A percentile compares a stretch with the other conserved stretches of the same genome.
phyloP scores from a whole-genome alignment of 805 yeast genomes.

The Candida ulmi region DNA sequence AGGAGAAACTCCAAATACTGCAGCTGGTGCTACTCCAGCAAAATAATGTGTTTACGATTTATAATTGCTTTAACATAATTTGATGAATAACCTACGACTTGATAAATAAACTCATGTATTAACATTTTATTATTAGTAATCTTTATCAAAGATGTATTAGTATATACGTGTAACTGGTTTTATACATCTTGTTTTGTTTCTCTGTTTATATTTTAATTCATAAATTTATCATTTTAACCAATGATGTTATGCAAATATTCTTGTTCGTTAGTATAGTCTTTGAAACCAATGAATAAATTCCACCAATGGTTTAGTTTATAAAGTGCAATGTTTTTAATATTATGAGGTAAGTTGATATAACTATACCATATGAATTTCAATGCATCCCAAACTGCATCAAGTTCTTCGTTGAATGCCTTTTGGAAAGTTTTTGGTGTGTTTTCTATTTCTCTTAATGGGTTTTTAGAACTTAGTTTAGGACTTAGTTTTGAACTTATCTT shows the following conservation, averaged over 20 bases:
- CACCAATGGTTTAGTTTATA: constrained; percentile 52
- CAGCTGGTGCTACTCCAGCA: not conserved
- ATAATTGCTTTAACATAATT: not conserved
- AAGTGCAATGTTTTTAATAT: constrained; percentile 45
- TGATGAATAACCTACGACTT: no score
- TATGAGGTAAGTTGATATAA: constrained; percentile 65
- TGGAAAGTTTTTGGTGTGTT: constrained; percentile 10
- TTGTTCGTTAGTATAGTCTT: constrained; percentile 16
- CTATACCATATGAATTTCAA: constrained; percentile 58
- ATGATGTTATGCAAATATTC: constrained; percentile 18
- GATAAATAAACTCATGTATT: no score
- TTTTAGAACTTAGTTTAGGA: no score
- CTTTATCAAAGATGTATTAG: no score
- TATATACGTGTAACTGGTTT: no score
- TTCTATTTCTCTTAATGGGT: not conserved
- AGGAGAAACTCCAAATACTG: constrained; percentile 7
- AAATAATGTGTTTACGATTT: not conserved
- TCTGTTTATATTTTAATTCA: not conserved
- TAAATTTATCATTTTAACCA: constrained; percentile 1
- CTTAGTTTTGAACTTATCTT: not conserved
- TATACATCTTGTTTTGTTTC: no score
- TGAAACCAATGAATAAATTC: constrained; percentile 70
- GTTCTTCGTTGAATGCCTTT: constrained; percentile 47
- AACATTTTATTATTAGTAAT: no score
- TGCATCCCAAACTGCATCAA: constrained; percentile 51